Conservation (phyloP, 177 flowering plant genomes). For the Vitis hybrid region DNA sequence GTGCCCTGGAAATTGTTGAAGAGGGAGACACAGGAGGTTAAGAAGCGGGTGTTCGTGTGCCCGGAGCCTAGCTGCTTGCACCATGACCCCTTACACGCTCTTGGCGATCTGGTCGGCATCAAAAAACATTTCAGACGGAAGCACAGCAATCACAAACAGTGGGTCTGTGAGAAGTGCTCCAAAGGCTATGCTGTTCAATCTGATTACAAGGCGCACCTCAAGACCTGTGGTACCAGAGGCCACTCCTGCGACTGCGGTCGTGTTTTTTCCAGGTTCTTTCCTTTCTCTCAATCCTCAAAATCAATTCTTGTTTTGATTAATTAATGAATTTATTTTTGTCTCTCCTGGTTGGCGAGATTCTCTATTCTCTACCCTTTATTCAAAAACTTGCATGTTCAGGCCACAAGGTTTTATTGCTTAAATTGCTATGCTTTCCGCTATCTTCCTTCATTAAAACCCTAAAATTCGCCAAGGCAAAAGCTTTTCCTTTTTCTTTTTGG, state of each 20-base stretch:
- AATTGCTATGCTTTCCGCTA: too few species aligned
- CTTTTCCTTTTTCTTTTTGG: too few species aligned
- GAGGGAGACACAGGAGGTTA: constrained; percentile 33
- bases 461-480: background rate
- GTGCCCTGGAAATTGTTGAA: constrained; percentile 69
- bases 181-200: constrained; percentile 68
- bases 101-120: constrained; percentile 69
- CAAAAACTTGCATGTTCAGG: too few species aligned
- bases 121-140: constrained; percentile 66
- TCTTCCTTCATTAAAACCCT: background rate
- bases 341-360: too few species aligned
- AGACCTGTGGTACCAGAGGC: constrained; percentile 68
- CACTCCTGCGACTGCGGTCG: constrained; percentile 75
- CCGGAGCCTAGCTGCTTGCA: constrained; percentile 65
- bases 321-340: background rate
- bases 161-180: constrained; percentile 62
- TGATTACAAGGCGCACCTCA: constrained; percentile 68
- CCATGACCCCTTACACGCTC: constrained; percentile 63
- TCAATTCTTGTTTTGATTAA: background rate
- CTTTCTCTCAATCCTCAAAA: background rate
- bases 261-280: constrained; percentile 56
- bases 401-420: too few species aligned
- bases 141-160: constrained; percentile 57
- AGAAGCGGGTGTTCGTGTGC: constrained; percentile 60
- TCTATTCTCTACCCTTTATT: too few species aligned